Base-by-base conservation (phyloP, 805 yeast genomes). In the Metschnikowia drakensbergensis region DNA sequence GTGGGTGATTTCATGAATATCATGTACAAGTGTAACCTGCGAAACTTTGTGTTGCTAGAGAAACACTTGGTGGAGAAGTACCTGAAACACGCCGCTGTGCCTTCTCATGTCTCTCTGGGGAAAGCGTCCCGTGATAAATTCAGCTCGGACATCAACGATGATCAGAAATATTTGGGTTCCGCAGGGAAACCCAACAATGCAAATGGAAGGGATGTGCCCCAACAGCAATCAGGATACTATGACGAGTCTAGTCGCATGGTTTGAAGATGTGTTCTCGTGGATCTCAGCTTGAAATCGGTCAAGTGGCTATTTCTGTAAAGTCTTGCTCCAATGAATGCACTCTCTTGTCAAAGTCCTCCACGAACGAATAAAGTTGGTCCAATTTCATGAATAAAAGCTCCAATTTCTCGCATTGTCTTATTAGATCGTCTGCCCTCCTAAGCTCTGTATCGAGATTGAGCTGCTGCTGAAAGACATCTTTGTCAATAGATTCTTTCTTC, bases 341-440 rank as follows among this genome's bases (percentile, higher is more conserved):
- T 29, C 67, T 42, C 32, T 35, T 45, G 43, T 54, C 53, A 48
- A 64, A 66, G 10, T 55, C 63, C 31, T 54, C 59, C 17, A 58
- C 54, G 56, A 71, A 71, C 53, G 53, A 44, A 29, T 61, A 69
- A 42, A 82, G 65, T 52, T 80, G 84, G 41, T 77, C 77, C 45
- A 82, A 59, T 63, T 80, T 81, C 60, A 72, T 65, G 52, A 80
- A 77, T 45, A 79, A 78, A 34, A 62, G 54, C 50, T 83, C 85
- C 27, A 84, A 55, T 2, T 72, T 76, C 30, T 73, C 70, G 57
- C 87, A 81, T 43, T 70, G 62, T 4, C 53, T 54, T 17, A 80
- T 51, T n/a, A 79, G 41, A 3, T 50, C 49, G 37, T 76, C 75
- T 6, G 79, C 67, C 5, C 62, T 60, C 3, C 59, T 57, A 31